These are phyloP conservation scores for Polytrichum commune DNA, from an alignment of 225 moss, liverwort and hornwort species.

Conservation along the genomic window DNA sequence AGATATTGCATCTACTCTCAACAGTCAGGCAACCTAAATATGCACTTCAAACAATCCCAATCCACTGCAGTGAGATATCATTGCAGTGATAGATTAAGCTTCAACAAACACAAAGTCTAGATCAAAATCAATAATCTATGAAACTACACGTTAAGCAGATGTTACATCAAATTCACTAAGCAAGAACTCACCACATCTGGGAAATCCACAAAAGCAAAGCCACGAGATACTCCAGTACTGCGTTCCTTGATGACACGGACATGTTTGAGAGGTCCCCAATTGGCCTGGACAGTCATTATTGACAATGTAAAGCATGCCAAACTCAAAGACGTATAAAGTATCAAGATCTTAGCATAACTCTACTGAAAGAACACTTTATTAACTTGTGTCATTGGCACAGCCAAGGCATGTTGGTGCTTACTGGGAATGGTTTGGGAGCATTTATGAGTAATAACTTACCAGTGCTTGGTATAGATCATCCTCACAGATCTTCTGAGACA, in stretches of 20 bases:
- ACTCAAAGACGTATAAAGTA: no score
- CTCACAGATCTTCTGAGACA: conserved; percentile 94
- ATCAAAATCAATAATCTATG: no score
- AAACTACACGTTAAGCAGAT: neutral
- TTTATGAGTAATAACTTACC: conserved; percentile 34
- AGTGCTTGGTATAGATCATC: conserved; percentile 93
- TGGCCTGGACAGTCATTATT: conserved; percentile 54
- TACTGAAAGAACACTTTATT: neutral
- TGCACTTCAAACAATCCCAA: no score
- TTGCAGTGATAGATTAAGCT: no score
- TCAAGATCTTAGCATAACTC: neutral
- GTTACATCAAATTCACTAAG: no score
- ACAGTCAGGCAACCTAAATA: no score
- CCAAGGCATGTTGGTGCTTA: neutral
- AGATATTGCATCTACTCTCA: no score
- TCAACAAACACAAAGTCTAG: no score
- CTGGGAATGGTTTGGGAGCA: neutral
- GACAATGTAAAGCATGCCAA: no score
- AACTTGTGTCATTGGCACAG: neutral
- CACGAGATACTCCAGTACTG: conserved; percentile 87
- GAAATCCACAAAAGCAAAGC: conserved; percentile 99
- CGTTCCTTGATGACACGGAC: conserved; percentile 98
- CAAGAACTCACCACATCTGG: conserved; percentile 73
- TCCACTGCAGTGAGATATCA: no score
- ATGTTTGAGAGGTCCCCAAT: conserved; percentile 96